Conservation (phyloP, 2,329 filamentous ascomycete genomes). For the Fusarium stilboides region DNA sequence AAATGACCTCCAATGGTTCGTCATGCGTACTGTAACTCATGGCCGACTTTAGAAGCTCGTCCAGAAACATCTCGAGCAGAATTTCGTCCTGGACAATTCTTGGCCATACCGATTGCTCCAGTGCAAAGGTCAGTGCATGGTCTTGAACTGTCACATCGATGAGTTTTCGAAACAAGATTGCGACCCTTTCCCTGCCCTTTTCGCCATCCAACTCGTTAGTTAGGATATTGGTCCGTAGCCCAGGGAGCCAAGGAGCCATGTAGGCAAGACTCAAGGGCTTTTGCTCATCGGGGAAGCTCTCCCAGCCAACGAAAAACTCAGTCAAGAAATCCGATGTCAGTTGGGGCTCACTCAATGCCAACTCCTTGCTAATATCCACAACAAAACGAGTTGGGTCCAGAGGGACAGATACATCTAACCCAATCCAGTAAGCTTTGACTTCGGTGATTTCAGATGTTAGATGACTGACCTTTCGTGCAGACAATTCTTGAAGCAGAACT, state of each 20-base stretch:
- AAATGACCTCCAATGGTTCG: slow-evolving; percentile 72
- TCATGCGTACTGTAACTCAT: slow-evolving; percentile 70
- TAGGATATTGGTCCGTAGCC: slow-evolving; percentile 72
- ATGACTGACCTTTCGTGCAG: slow-evolving; percentile 69
- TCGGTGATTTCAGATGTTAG: background rate
- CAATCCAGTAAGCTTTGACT: slow-evolving; percentile 3
- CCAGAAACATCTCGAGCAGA: slow-evolving; percentile 76
- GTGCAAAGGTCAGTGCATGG: slow-evolving; percentile 69
- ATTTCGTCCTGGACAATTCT: slow-evolving; percentile 75
- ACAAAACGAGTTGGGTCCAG: slow-evolving; percentile 75
- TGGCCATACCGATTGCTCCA: slow-evolving; percentile 79
- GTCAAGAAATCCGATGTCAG: slow-evolving; percentile 78
- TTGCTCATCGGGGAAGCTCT: slow-evolving; percentile 77
- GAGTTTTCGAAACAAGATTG: slow-evolving; percentile 74
- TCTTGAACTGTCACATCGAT: slow-evolving; percentile 76
- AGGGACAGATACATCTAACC: slow-evolving; percentile 73
- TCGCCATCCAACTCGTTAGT: slow-evolving; percentile 74
- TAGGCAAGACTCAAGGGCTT: slow-evolving; percentile 77
- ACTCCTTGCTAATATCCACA: slow-evolving; percentile 74
- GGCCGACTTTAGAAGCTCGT: slow-evolving; percentile 76
- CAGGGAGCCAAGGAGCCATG: slow-evolving; percentile 78
- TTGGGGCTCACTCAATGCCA: slow-evolving; percentile 75
- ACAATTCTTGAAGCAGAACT: slow-evolving; percentile 73
- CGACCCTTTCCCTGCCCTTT: slow-evolving; percentile 76
- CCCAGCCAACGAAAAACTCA: slow-evolving; percentile 82